Evolutionary conservation across 2,329 filamentous ascomycete genomes (phyloP), one percentile per base, ranked within the genome.

Genomic region (Fusarium denticulatum): DNA sequence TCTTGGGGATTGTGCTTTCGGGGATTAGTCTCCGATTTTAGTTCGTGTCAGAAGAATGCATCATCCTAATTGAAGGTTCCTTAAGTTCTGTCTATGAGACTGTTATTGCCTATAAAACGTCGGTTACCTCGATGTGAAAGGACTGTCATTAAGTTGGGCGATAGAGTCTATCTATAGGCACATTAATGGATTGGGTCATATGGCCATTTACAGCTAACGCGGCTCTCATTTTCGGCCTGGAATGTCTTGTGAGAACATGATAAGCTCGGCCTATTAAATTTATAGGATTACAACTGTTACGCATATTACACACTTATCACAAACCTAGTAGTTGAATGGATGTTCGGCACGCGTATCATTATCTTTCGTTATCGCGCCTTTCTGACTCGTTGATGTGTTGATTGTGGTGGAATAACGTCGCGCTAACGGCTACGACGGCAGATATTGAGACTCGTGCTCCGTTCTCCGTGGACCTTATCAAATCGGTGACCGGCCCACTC

Each of bases 341-440:
- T 7, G 20, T 50, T 36, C 47, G 47, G 47, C 47, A 50, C 18
- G 6, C 10, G 12, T 24, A 24, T 14, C 16, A 7, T 13, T 20
- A 18, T 34, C n/a, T 20, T 7, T 26, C 4, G n/a, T 50, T 50
- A 50, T 50, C 47, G 30, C 16, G 7, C 11, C n/a, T 11, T 20
- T 36, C 4, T 34, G 3, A 50, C 30, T 36, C 47, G 30, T 15
- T 36, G 30, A 10, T 10, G 2, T 15, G 3, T 20, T 4, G 47
- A 34, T 20, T 2, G 30, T 20, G 6, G n/a, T 50, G 47, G 30
- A 50, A 26, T 4, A 50, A 24, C 16, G 3, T 50, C 20, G 30
- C 30, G 47, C 47, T 50, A 50, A 36, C 47, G 47, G 47, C 47
- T 50, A 32, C n/a, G 47, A 50, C 47, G 47, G 47, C 47, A 36